Conservation (phyloP, 345 rosid genomes). For the Erucastrum elatum region DNA sequence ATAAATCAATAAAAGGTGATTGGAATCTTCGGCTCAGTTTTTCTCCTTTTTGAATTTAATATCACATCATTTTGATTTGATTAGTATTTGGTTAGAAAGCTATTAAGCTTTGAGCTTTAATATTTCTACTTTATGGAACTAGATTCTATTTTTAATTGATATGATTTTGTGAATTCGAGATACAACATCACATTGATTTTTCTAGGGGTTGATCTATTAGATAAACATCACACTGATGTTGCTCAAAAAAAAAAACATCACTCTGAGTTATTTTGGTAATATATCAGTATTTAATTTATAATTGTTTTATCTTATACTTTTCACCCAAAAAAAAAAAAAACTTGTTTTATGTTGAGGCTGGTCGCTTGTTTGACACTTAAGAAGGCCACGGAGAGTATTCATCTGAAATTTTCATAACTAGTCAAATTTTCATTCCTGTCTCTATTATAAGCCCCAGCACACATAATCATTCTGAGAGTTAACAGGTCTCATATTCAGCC, state of each 20-base stretch:
- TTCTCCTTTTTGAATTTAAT: constrained; percentile 13
- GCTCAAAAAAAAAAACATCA: neutral
- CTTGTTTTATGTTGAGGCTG: neutral
- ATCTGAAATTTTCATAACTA: neutral
- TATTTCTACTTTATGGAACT: constrained; percentile 12
- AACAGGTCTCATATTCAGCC: neutral
- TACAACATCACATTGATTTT: neutral
- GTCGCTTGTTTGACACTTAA: neutral
- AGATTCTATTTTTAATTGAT: neutral
- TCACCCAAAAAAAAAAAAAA: neutral
- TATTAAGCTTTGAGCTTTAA: constrained; percentile 20
- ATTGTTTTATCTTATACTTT: neutral
- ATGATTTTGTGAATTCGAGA: constrained; percentile 4
- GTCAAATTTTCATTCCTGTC: neutral
- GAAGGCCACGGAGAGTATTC: neutral
- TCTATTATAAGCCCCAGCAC: too few species aligned
- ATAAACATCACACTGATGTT: neutral
- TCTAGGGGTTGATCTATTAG: neutral
- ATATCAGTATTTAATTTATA: neutral
- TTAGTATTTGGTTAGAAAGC: constrained; percentile 5
- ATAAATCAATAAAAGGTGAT: constrained; percentile 27
- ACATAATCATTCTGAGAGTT: too few species aligned
- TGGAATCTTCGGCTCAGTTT: constrained; percentile 24
- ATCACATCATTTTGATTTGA: constrained; percentile 33
- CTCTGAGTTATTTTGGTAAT: neutral